Conservation (phyloP, 192 early-diverging fungal species). For the Podila clonocystis region DNA sequence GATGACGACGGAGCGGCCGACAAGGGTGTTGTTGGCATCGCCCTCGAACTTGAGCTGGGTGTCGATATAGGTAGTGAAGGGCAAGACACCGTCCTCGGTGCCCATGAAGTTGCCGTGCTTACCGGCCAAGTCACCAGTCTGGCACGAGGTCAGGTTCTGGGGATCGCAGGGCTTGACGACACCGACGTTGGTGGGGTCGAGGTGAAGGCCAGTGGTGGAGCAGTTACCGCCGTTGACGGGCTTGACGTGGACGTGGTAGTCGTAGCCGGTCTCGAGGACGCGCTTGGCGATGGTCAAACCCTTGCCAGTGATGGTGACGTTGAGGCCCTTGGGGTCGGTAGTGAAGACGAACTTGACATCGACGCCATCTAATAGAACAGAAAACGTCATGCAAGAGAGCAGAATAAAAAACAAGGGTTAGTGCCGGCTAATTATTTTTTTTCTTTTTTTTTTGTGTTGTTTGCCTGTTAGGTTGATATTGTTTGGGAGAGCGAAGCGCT, state of each 20-base stretch:
- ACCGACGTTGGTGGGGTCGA: conserved; percentile 46
- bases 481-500: background rate
- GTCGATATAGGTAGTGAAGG: conserved; percentile 42
- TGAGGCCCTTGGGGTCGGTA: conserved; percentile 17
- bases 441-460: background rate
- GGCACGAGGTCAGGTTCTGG: conserved; percentile 53
- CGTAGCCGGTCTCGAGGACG: conserved; percentile 15
- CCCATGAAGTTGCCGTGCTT: conserved; percentile 57
- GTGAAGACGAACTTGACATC: conserved; percentile 35
- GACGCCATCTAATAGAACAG: conserved; percentile 19
- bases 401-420: background rate
- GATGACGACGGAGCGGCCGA: conserved; percentile 68
- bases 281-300: conserved; percentile 10
- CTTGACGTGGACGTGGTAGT: conserved; percentile 44
- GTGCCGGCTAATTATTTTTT: background rate
- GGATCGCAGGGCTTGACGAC: conserved; percentile 25
- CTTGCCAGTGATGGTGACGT: conserved; percentile 16
- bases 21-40: conserved; percentile 43
- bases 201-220: conserved; percentile 24
- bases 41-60: conserved; percentile 55
- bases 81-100: conserved; percentile 30
- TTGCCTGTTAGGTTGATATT: background rate
- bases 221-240: conserved; percentile 34
- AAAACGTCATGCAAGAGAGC: background rate
- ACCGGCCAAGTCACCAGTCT: conserved; percentile 68